Percentiles rank a stretch among this genome's conserved stretches.
Evolutionary conservation across 2,329 filamentous ascomycete genomes (phyloP).

Genomic region (Penicillium palitans): DNA sequence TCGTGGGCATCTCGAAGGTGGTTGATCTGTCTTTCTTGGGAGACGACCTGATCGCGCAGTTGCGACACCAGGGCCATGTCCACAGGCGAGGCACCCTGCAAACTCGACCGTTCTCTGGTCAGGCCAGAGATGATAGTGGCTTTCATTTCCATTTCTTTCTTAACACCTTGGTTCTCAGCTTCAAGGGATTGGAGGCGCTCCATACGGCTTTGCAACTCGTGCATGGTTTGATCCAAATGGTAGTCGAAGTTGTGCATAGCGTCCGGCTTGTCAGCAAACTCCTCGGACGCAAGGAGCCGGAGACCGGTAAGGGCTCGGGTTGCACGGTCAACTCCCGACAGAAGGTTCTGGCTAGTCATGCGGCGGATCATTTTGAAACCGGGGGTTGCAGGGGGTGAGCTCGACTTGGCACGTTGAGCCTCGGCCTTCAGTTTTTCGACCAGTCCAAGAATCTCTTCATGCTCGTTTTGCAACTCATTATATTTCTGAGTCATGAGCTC

Average conservation of each 20-base stretch:
- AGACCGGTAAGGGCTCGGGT: conserved; percentile 88
- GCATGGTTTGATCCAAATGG: conserved; percentile 87
- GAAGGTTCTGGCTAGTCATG: conserved; percentile 87
- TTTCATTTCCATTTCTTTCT: conserved; percentile 97
- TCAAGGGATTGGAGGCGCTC: conserved; percentile 90
- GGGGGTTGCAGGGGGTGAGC: conserved; percentile 50
- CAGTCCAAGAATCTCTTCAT: conserved; percentile 77
- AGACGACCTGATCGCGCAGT: conserved; percentile 82
- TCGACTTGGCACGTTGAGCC: conserved; percentile 72
- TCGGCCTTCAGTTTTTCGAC: conserved; percentile 91
- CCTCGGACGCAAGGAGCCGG: conserved; percentile 81
- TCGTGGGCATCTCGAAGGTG: conserved; percentile 71
- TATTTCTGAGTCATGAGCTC: conserved; percentile 74
- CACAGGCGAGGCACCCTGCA: conserved; percentile 75
- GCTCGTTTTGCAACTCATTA: conserved; percentile 76
- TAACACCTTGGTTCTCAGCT: conserved; percentile 74
- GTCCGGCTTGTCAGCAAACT: conserved; percentile 79
- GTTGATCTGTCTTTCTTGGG: conserved; percentile 78
- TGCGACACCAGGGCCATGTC: conserved; percentile 89
- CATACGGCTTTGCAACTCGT: conserved; percentile 81
- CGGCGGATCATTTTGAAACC: conserved; percentile 69
- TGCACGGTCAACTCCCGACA: conserved; percentile 78
- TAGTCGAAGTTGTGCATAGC: conserved; percentile 89
- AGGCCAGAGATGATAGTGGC: conserved; percentile 93
- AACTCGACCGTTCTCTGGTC: conserved; percentile 86